Evolutionary conservation across 345 rosid species (phyloP).

Genomic region (Balakata baccata): DNA sequence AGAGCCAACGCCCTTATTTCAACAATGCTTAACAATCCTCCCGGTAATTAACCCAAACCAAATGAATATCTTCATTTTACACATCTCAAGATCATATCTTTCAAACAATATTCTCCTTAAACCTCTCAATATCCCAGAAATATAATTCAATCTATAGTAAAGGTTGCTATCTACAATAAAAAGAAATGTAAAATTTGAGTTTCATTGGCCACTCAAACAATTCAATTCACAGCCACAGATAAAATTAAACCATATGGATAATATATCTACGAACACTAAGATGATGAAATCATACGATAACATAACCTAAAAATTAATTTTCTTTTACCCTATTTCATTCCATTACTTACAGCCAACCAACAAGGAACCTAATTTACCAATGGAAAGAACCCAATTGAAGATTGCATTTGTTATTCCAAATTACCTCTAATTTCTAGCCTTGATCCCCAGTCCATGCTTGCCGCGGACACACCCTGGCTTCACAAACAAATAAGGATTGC

Average conservation of each 20-base stretch:
- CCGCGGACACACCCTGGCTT: constrained; percentile 55
- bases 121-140: neutral
- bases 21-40: neutral
- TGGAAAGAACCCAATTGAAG: neutral
- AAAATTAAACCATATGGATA: neutral
- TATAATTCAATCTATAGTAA: too few species aligned
- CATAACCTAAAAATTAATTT: neutral
- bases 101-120: neutral
- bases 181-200: too few species aligned
- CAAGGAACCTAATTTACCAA: too few species aligned
- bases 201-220: too few species aligned
- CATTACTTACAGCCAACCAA: constrained; percentile 1
- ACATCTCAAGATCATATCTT: constrained; percentile 9
- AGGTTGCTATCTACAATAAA: neutral
- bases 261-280: neutral
- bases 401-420: neutral
- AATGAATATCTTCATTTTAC: too few species aligned
- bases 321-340: neutral
- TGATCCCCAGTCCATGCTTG: constrained; percentile 51
- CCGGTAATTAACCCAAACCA: neutral
- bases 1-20: neutral
- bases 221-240: neutral
- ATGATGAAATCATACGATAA: neutral
- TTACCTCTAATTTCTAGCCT: constrained; percentile 18
- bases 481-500: constrained; percentile 24